Evolutionary conservation across 2,329 filamentous ascomycete genomes (phyloP).

Genomic region (Diaporthe australafricana): DNA sequence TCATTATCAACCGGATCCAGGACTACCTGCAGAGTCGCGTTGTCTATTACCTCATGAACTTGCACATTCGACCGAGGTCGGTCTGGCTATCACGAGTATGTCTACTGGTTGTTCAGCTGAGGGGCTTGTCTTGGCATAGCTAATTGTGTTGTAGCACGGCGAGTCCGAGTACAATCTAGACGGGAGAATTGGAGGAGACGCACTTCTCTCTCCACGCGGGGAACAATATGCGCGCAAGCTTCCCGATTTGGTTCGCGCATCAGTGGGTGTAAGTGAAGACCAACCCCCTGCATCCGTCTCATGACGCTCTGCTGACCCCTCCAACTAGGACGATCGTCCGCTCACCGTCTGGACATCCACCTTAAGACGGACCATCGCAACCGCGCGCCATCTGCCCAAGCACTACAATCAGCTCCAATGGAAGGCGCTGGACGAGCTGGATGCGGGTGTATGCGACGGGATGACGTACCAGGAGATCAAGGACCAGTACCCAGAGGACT

Average conservation of each 20-base stretch:
- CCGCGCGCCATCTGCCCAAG: conserved; percentile 81
- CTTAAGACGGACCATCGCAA: conserved; percentile 87
- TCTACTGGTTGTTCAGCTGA: conserved; percentile 40
- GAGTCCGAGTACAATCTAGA: conserved; percentile 93
- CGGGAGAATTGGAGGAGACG: conserved; percentile 93
- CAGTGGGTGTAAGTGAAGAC: conserved; percentile 77
- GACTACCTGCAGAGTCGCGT: conserved; percentile 97
- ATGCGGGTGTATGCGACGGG: conserved; percentile 95
- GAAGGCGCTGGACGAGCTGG: conserved; percentile 98
- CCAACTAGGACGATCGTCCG: conserved; percentile 65
- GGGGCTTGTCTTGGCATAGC: conserved; percentile 36
- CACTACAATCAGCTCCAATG: conserved; percentile 96
- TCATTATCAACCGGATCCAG: conserved; percentile 97
- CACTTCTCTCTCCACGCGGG: conserved; percentile 85
- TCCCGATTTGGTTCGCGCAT: conserved; percentile 85
- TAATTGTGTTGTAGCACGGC: conserved; percentile 73
- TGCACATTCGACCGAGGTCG: conserved; percentile 95
- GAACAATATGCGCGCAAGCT: conserved; percentile 88
- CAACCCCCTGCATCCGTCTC: background rate
- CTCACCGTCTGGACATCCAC: conserved; percentile 74
- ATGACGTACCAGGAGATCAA: conserved; percentile 97
- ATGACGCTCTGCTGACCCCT: conserved; percentile 43
- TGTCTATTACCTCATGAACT: conserved; percentile 98
- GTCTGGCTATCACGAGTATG: conserved; percentile 94
- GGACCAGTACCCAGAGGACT: conserved; percentile 91